phyloP scores from a whole-genome alignment of 2,329 filamentous ascomycete genomes.

The Helotiales sp. region DNA sequence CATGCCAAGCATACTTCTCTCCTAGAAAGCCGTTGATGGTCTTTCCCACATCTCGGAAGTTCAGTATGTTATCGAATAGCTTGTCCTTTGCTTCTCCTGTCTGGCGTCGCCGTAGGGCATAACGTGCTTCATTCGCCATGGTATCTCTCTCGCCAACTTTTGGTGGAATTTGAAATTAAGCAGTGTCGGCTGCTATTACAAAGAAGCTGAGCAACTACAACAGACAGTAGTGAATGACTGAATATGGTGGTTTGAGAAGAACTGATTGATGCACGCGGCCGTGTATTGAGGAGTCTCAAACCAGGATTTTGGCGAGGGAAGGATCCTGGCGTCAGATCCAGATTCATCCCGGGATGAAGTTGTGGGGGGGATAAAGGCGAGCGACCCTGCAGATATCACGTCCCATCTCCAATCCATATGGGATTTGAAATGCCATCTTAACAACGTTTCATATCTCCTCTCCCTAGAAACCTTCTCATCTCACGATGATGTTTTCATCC shows the following conservation, averaged over 20 bases:
- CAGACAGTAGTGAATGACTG: no score
- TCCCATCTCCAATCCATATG: no score
- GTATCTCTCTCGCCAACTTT: not conserved
- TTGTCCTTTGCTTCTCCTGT: slow-evolving; percentile 15
- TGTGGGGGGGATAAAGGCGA: not conserved
- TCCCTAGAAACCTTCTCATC: no score
- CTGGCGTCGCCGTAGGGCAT: not conserved
- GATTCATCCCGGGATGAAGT: not conserved
- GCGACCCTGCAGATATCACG: not conserved
- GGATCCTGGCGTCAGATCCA: slow-evolving; percentile 10
- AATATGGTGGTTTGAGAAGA: no score
- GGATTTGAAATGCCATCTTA: no score
- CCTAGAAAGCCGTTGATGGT: slow-evolving; percentile 62
- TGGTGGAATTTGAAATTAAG: not conserved
- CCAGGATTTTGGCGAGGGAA: no score
- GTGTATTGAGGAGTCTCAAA: no score
- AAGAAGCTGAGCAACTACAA: not conserved
- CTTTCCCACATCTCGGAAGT: slow-evolving; percentile 75
- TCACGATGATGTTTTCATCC: no score
- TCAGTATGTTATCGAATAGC: slow-evolving; percentile 60
- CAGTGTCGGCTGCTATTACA: not conserved
- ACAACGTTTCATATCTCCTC: no score
- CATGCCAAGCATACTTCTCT: slow-evolving; percentile 46
- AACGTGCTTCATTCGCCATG: not conserved
- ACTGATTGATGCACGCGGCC: no score